Base-by-base conservation (phyloP, 768 basidiomycete genomes). In the Lenzites betulinus region DNA sequence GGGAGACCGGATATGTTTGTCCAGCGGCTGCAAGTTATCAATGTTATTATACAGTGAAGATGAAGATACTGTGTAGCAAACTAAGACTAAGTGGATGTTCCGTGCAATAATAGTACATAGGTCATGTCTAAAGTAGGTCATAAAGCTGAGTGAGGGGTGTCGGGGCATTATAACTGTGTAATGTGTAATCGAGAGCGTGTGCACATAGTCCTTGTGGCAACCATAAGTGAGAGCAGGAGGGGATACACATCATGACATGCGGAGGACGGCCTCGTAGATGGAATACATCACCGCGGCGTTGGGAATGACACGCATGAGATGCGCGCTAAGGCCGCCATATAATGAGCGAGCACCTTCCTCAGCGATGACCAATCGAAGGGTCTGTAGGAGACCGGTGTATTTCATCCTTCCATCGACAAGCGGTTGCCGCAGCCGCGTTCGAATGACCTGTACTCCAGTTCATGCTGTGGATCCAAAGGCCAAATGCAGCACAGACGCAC, bases 281-380 rank as follows among this genome's bases (percentile, higher is more conserved):
- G 87, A 87, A 76, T 89, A 99, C 96, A 98, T 98, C 64, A 95
- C 92, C 0, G 90, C 91, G 0, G 96, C 96, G 67, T 99, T 99
- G 7, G 96, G 96, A 3, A 99, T 92, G 58, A 98, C 95, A 51
- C 97, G 88, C 84, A 99, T 89, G 58, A 99, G 80, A 72, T 98
- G 97, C 0, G 97, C 95, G 54, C 88, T 90, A 56, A 99, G 83
- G 11, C 97, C 97, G 35, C 93, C 90, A 67, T 99, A 98, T 20
- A 98, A 72, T 4, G 90, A 86, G 42, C 86, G 81, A 1, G 85
- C 85, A 25, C 95, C 97, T 71, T 99, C 97, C 72, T 99, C 97
- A 3, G 84, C 85, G 41, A 96, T 81, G 60, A 99, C 86, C 6
- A 95, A 82, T 22, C 82, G 84, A 36, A 98, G 75, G 0, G 95